Percentiles rank a stretch among this genome's conserved stretches.
Conservation (phyloP, 176 grass and related monocot genomes). For the Thalia dealbata region DNA sequence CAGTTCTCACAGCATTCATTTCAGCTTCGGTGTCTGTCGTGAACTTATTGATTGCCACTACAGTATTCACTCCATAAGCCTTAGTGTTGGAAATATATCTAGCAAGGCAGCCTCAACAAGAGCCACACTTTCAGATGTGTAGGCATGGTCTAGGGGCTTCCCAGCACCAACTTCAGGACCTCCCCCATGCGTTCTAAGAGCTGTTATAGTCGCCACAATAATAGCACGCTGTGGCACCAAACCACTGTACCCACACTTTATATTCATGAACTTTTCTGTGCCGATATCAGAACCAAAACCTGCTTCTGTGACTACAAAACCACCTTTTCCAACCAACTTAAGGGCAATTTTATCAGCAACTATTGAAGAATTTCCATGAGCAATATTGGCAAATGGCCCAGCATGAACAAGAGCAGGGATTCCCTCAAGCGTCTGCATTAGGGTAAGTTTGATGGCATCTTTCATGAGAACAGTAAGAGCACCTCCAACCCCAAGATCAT, state of each 20-base stretch:
- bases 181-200: constrained; percentile 95
- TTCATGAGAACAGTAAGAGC: constrained; percentile 98
- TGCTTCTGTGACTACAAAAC: constrained; percentile 95
- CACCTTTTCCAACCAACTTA: constrained; percentile 80
- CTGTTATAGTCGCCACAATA: constrained; percentile 88
- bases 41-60: constrained; percentile 94
- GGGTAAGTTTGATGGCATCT: constrained; percentile 91
- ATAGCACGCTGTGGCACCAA: constrained; percentile 87
- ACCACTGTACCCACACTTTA: constrained; percentile 94
- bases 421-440: constrained; percentile 97
- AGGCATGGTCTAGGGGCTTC: constrained; percentile 76
- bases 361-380: constrained; percentile 97
- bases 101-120: constrained; percentile 80
- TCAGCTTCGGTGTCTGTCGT: constrained; percentile 82
- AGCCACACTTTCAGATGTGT: constrained; percentile 68
- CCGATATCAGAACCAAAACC: constrained; percentile 99
- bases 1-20: constrained; percentile 54
- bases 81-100: constrained; percentile 72
- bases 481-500: constrained; percentile 88
- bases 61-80: constrained; percentile 74
- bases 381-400: constrained; percentile 97
- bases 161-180: constrained; percentile 89
- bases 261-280: constrained; percentile 98
- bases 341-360: constrained; percentile 97
- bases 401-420: constrained; percentile 94